Evolutionary conservation across 2,329 filamentous ascomycete genomes (phyloP), one percentile per base, ranked within the genome.

Genomic region (Monilinia fructicola): DNA sequence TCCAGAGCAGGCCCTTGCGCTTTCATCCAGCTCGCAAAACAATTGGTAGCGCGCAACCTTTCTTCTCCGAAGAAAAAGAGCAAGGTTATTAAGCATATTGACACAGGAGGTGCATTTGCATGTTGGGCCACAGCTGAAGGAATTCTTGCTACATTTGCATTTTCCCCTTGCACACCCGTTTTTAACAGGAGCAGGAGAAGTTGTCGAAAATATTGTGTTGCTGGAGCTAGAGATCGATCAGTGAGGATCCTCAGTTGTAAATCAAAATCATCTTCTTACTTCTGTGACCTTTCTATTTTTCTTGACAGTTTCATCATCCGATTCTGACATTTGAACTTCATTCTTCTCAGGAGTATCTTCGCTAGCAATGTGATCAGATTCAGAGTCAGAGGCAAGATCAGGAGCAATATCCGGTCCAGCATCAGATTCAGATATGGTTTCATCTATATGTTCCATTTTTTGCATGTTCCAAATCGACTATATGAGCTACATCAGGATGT

Each of bases 81-180:
- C 54, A 42, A 65, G 18, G 18, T 52, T 38, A 31, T 65, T 65
- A 12, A 59, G 21, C 16, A 16, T 14, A 44, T 65, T 65, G 21
- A 12, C n/a, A 59, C 63, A 65, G n/a, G 62, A 35, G 31, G 31
- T 40, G 35, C 63, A 65, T 65, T 65, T 52, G 53, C 63, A 65
- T 14, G 40, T 23, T 28, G 31, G 42, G 16, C 40, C 40, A 40
- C 63, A 65, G 35, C 44, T 65, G 44, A 50, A 58, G 26, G 40
- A 50, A n/a, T 59, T 59, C 18, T 50, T 40, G 21, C n/a, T 28
- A 23, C 63, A 65, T 65, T 58, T n/a, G 63, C 63, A 65, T 40
- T 16, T 11, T 31, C 16, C 11, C n/a, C 42, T 48, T 31, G 6
- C 16, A 31, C 53, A 65, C 4, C 40, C 16, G 21, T 2, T 12